Evolutionary conservation across 2,329 filamentous ascomycete genomes (phyloP).

Genomic region (Graphiopsis chlorocephala): DNA sequence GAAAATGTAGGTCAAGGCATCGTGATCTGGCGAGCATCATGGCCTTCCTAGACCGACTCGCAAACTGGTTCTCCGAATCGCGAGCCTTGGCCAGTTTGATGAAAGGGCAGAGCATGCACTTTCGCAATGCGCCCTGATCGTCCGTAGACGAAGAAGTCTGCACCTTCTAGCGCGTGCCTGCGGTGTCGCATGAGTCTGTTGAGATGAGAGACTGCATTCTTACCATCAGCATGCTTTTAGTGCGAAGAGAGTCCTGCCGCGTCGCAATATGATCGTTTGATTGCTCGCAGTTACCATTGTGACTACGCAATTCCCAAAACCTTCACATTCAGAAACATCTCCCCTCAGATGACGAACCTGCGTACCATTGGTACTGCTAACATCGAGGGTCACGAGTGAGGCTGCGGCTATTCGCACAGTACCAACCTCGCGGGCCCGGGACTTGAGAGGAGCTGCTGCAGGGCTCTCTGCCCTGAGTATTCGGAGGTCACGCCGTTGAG

Average conservation of each 20-base stretch:
- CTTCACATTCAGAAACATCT: background rate
- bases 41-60: background rate
- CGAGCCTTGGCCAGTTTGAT: background rate
- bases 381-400: background rate
- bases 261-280: background rate
- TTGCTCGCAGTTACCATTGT: background rate
- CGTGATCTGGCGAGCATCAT: background rate
- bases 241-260: background rate
- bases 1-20: background rate
- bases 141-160: background rate
- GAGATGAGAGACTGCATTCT: background rate
- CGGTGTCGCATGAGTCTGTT: background rate
- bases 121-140: background rate
- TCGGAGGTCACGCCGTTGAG: background rate
- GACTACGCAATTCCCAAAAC: no score
- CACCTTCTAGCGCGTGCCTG: background rate
- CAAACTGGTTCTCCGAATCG: background rate
- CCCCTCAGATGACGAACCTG: background rate
- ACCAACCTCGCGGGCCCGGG: background rate
- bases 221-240: background rate
- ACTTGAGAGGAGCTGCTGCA: conserved; percentile 1
- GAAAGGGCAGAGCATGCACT: background rate
- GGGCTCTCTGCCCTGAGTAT: background rate
- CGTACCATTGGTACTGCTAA: background rate
- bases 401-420: background rate